Percentiles rank a stretch among this genome's conserved stretches.
phyloP scores from a whole-genome alignment of 257 asterid genomes.

The Scutellaria barbata region DNA sequence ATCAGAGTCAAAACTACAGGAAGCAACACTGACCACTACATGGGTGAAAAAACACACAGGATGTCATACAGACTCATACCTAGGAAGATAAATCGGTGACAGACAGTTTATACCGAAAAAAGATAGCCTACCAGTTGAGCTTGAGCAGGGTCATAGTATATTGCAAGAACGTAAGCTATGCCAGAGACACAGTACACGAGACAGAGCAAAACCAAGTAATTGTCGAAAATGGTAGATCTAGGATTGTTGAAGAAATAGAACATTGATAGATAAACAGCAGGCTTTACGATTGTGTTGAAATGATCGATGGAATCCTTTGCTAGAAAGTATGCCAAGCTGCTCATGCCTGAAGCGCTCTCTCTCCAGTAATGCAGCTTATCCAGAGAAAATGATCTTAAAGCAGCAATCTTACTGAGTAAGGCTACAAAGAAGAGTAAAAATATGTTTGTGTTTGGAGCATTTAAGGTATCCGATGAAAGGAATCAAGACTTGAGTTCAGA shows the following conservation, averaged over 20 bases:
- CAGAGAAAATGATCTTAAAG: constrained; percentile 88
- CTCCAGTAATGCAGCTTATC: constrained; percentile 98
- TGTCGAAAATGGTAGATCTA: constrained; percentile 73
- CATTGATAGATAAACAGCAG: constrained; percentile 94
- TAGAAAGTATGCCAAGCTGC: constrained; percentile 94
- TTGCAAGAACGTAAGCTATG: constrained; percentile 88
- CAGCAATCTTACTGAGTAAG: constrained; percentile 79
- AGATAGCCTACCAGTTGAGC: constrained; percentile 79
- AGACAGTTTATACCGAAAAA: not conserved
- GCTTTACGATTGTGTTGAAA: constrained; percentile 79
- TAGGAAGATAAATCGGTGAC: constrained; percentile 6
- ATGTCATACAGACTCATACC: not conserved
- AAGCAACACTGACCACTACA: constrained; percentile 71
- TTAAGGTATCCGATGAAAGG: not conserved
- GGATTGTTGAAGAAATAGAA: constrained; percentile 99
- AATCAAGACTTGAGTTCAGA: constrained; percentile 7
- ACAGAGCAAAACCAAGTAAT: constrained; percentile 76
- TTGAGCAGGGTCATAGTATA: constrained; percentile 84
- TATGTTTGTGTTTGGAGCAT: not conserved
- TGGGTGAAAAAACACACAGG: not conserved
- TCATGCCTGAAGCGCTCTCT: constrained; percentile 94
- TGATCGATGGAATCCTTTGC: constrained; percentile 93
- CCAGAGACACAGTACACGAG: constrained; percentile 96
- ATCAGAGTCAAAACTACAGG: constrained; percentile 68
- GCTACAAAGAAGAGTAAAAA: constrained; percentile 50